A percentile compares a stretch with the other conserved stretches of the same genome.
Evolutionary conservation across 148 eudicot genomes (phyloP).

Genomic region (Rheum nobile): DNA sequence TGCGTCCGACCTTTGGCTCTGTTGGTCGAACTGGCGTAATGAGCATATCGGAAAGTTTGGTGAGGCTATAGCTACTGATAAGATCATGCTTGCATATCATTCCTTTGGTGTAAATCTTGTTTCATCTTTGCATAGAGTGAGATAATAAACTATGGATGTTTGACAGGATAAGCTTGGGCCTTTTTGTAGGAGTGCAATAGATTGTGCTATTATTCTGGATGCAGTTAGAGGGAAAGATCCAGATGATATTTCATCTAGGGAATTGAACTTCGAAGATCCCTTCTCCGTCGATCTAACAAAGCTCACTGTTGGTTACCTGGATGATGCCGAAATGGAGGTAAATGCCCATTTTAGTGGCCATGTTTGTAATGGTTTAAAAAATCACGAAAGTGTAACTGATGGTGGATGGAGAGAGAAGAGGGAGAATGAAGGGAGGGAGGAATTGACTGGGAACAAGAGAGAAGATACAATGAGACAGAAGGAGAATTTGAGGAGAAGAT

Average conservation of each 20-base stretch:
- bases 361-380: not conserved
- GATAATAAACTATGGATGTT: not conserved
- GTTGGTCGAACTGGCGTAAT: slow-evolving; percentile 87
- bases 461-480: not conserved
- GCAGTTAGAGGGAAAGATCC: slow-evolving; percentile 77
- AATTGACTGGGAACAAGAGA: not conserved
- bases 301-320: slow-evolving; percentile 77
- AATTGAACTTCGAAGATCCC: slow-evolving; percentile 56
- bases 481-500: not conserved
- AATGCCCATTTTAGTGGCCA: not conserved
- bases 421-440: not conserved
- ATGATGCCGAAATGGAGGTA: slow-evolving; percentile 89
- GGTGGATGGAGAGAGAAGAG: not conserved
- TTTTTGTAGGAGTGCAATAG: slow-evolving; percentile 77
- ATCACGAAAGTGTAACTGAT: not conserved
- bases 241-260: slow-evolving; percentile 65
- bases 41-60: slow-evolving; percentile 93
- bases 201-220: slow-evolving; percentile 65
- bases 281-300: slow-evolving; percentile 66
- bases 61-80: slow-evolving; percentile 11
- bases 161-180: slow-evolving; percentile 90
- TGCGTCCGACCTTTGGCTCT: slow-evolving; percentile 78
- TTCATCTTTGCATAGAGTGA: not conserved
- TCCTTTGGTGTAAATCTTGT: not conserved
- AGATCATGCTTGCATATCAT: not conserved